Conservation (phyloP, 805 yeast genomes). For the Jamesozyma gamospora region DNA sequence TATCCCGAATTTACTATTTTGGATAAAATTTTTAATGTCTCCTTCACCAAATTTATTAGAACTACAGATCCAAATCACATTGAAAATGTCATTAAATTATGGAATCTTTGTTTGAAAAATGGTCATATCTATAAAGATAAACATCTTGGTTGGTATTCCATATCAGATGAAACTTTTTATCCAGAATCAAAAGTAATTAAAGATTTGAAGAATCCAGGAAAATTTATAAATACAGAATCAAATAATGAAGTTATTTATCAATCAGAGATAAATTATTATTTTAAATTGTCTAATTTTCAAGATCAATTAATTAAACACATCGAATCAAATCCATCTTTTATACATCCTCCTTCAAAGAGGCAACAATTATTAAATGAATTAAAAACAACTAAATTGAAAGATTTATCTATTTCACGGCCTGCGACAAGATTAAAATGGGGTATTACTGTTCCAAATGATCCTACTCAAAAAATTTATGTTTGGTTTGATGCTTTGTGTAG, state of each 20-base stretch:
- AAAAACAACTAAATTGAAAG: slow-evolving; percentile 38
- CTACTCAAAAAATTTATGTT: slow-evolving; percentile 74
- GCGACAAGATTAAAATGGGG: slow-evolving; percentile 77
- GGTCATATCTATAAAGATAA: slow-evolving; percentile 72
- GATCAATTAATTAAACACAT: slow-evolving; percentile 39
- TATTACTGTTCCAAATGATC: slow-evolving; percentile 73
- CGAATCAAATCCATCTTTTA: slow-evolving; percentile 43
- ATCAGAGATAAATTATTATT: slow-evolving; percentile 80
- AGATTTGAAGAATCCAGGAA: slow-evolving; percentile 17
- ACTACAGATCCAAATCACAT: slow-evolving; percentile 83
- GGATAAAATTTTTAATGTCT: slow-evolving; percentile 48
- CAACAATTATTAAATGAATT: slow-evolving; percentile 50
- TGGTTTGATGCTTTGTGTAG: slow-evolving; percentile 95
- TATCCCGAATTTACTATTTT: slow-evolving; percentile 53
- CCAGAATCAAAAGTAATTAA: slow-evolving; percentile 63
- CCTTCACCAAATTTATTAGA: slow-evolving; percentile 70
- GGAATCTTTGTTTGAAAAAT: slow-evolving; percentile 50
- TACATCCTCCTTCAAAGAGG: slow-evolving; percentile 55
- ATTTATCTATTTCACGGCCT: slow-evolving; percentile 85
- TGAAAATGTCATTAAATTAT: slow-evolving; percentile 52
- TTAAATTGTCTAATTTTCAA: slow-evolving; percentile 57
- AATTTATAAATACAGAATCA: slow-evolving; percentile 46
- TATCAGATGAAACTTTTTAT: slow-evolving; percentile 90
- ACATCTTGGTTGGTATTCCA: slow-evolving; percentile 91
- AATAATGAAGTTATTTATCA: slow-evolving; percentile 66